A percentile compares a stretch with the other conserved stretches of the same genome.
Evolutionary conservation across 441 rosid species (phyloP).

Genomic region (Gossypium schwendimanii): DNA sequence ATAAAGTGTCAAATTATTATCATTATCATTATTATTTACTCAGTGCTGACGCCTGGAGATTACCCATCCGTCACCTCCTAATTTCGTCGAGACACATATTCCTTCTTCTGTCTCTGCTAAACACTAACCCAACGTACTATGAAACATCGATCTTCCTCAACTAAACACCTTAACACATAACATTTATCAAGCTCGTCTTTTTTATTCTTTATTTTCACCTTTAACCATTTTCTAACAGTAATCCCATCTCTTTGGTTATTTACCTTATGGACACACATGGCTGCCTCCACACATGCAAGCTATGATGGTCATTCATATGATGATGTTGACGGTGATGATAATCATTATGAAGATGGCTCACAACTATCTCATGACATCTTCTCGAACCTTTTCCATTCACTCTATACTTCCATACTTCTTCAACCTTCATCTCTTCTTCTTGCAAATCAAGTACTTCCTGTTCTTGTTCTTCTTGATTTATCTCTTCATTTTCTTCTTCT

Average conservation of each 20-base stretch:
- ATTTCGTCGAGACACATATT: not conserved
- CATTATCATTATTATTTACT: not conserved
- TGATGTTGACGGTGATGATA: constrained; percentile 16
- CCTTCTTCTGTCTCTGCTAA: not conserved
- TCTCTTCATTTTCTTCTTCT: constrained; percentile 17
- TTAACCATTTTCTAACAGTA: not conserved
- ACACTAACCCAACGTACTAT: not conserved
- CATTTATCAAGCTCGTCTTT: not conserved
- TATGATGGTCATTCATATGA: constrained; percentile 18
- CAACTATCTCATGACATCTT: constrained; percentile 36
- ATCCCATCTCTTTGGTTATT: not conserved
- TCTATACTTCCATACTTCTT: constrained; percentile 21
- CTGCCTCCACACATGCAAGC: constrained; percentile 50
- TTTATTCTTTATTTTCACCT: not conserved
- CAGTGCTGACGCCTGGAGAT: not conserved
- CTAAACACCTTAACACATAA: not conserved
- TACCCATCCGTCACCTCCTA: not conserved
- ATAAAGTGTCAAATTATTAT: not conserved
- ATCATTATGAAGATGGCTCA: constrained; percentile 12
- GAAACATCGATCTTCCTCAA: not conserved
- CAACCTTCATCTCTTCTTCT: constrained; percentile 1
- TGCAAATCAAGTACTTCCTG: not conserved
- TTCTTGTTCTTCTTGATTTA: constrained; percentile 5
- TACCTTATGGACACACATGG: constrained; percentile 59
- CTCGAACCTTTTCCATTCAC: constrained; percentile 36